Evolutionary conservation across 2,329 filamentous ascomycete species (phyloP).

Genomic region (Apiospora koreana): DNA sequence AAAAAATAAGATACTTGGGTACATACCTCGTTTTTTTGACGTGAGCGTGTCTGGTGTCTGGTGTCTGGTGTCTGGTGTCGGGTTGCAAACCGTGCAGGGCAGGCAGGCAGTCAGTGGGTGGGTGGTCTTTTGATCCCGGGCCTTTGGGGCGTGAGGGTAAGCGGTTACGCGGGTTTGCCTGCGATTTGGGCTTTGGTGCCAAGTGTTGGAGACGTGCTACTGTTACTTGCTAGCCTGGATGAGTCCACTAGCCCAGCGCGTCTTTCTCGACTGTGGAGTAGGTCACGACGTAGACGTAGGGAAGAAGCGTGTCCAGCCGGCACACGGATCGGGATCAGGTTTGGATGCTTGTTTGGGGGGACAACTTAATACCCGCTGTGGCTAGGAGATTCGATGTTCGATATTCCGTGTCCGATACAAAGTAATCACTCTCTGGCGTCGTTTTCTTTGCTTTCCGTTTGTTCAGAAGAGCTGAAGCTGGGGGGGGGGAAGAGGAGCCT

Average conservation of each 20-base stretch:
- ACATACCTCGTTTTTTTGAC: not conserved
- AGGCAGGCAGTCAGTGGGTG: not conserved
- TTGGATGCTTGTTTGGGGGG: not conserved
- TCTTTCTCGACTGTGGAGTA: not conserved
- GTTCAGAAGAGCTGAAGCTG: not conserved
- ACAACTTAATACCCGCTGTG: not conserved
- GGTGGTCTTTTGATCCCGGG: no score
- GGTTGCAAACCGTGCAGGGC: not conserved
- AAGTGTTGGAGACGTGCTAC: not conserved
- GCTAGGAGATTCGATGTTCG: not conserved
- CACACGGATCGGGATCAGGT: constrained; percentile 1
- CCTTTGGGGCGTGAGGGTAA: not conserved
- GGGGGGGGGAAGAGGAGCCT: not conserved
- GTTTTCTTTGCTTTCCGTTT: not conserved
- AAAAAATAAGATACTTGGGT: constrained; percentile 5
- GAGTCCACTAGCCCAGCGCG: not conserved
- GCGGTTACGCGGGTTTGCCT: constrained; percentile 1
- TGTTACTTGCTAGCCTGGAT: not conserved
- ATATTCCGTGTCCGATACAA: not conserved
- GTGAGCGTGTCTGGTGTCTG: not conserved
- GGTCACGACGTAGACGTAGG: not conserved
- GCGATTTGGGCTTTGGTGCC: not conserved
- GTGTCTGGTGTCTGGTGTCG: not conserved
- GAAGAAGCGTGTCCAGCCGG: constrained; percentile 1
- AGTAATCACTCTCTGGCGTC: not conserved